Evolutionary conservation across 2,329 filamentous ascomycete genomes (phyloP), one percentile per base, ranked within the genome.

Genomic region (Coniochaeta sp.): DNA sequence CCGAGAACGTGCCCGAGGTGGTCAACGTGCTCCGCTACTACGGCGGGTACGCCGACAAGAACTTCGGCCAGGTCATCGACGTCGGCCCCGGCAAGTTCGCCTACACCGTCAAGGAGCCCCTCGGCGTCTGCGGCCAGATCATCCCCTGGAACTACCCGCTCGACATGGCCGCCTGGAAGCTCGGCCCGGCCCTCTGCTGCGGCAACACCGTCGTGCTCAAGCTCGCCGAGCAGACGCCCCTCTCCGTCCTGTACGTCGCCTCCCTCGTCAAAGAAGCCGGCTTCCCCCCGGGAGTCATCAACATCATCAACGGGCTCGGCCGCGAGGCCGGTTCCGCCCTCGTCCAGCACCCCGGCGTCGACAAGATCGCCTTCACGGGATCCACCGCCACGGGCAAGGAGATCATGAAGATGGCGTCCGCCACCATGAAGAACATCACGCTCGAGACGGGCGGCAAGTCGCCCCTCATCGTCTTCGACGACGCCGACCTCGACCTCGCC

Each of bases 91-190:
- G 78, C 54, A 93, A 92, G 74, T 81, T 93, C 63, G 89, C 88
- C 2, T 93, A 93, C 70, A 92, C 89, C 0, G 75, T 91, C 59
- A 84, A 87, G 62, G 86, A 93, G 73, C 90, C 90, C 1, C 76
- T 93, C 36, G 90, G 90, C 42, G 90, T 95, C 0, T 90, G 89
- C 65, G 89, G 83, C 14, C 81, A 81, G 72, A 92, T 93, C 64
- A 90, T 91, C 62, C 89, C 89, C 9, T 93, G 89, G 88, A 93
- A 93, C 72, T 91, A 89, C 65, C 90, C 90, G 1, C 78, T 93
- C 1, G 79, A 81, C 22, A 92, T 93, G 84, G 88, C 88, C 17
- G 86, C 85, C 5, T 89, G 88, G 87, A 91, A 91, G 70, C 79
- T 92, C 64, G 89, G 87, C 22, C 89, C 89, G 16, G 85, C 85